Base-by-base conservation (phyloP, 768 basidiomycete species). In the Auriculariales sp. region DNA sequence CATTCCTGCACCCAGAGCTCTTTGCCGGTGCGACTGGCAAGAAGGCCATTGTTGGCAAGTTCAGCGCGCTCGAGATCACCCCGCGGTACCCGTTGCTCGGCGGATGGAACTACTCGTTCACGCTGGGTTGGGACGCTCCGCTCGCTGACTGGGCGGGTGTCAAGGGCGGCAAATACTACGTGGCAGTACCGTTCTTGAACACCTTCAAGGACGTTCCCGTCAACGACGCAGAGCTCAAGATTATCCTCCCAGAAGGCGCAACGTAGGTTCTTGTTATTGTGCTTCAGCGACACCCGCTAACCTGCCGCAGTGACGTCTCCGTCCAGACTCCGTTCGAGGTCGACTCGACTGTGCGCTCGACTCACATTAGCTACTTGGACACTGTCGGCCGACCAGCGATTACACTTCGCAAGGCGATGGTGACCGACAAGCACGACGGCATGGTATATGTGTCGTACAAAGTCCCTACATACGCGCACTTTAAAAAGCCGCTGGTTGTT, bases 31-130 rank as follows among this genome's bases (percentile, higher is more conserved):
- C 27, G 22, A 10, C 22, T 12, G 39, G 39, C 19, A 19, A 24
- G 7, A 44, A 24, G 39, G 35, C 35, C 19, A 28, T 39, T 28
- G 39, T 25, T 7, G 27, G 39, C 39, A 71, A 75, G 36, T 71
- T 72, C 58, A 86, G 86, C 48, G 54, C 83, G 22, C 71, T 99
- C 24, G 92, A 97, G 58, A 62, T 98, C 46, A 73, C 72, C 33
- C 94, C 95, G 0, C 77, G 95, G 39, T 99, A 92, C 64, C 95
- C 95, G 28, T 59, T 99, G 39, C 63, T 98, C 57, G 95, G 95
- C 28, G 91, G 94, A 35, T 99, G 95, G 95, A 98, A 95, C 60
- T 98, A 94, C 64, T 80, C 71, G 35, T 98, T 93, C 68, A 91
- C 89, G 4, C 71, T 97, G 3, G 95, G 95, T 2, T 99, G 86